Evolutionary conservation across 2,329 filamentous ascomycete genomes (phyloP).

Genomic region (Cadophora malorum): DNA sequence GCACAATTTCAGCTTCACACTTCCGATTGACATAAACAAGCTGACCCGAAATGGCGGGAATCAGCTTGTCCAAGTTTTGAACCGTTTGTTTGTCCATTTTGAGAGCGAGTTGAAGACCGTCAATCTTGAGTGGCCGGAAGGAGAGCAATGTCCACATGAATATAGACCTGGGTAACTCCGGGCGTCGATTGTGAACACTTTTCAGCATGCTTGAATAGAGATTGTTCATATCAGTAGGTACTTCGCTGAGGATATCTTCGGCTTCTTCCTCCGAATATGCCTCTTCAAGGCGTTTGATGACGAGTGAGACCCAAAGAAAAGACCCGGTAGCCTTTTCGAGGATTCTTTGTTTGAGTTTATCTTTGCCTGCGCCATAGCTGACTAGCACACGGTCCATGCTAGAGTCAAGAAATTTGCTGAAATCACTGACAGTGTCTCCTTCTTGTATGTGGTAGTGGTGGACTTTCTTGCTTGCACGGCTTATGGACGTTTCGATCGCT

Average conservation of each 20-base stretch:
- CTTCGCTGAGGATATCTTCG: conserved; percentile 38
- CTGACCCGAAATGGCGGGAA: conserved; percentile 44
- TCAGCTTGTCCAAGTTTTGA: conserved; percentile 33
- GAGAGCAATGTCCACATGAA: conserved; percentile 42
- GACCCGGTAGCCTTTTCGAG: conserved; percentile 46
- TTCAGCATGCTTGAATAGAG: conserved; percentile 42
- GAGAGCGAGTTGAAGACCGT: conserved; percentile 43
- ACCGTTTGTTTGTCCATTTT: conserved; percentile 42
- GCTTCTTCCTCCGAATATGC: conserved; percentile 41
- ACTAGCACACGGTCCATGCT: conserved; percentile 32
- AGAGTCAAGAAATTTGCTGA: conserved; percentile 33
- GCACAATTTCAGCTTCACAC: conserved; percentile 39
- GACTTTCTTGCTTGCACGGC: conserved; percentile 26
- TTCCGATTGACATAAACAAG: conserved; percentile 41
- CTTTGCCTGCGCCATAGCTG: conserved; percentile 36
- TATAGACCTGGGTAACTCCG: conserved; percentile 42
- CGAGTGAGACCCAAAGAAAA: conserved; percentile 47
- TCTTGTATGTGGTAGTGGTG: conserved; percentile 23
- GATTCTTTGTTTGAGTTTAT: conserved; percentile 42
- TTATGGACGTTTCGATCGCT: conserved; percentile 26
- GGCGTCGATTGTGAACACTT: conserved; percentile 34
- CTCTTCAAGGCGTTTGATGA: conserved; percentile 44
- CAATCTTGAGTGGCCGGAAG: conserved; percentile 35
- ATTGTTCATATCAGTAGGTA: conserved; percentile 44
- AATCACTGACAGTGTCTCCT: conserved; percentile 38